Base-by-base conservation (phyloP, 441 rosid genomes). In the Arabidopsis lyrata region DNA sequence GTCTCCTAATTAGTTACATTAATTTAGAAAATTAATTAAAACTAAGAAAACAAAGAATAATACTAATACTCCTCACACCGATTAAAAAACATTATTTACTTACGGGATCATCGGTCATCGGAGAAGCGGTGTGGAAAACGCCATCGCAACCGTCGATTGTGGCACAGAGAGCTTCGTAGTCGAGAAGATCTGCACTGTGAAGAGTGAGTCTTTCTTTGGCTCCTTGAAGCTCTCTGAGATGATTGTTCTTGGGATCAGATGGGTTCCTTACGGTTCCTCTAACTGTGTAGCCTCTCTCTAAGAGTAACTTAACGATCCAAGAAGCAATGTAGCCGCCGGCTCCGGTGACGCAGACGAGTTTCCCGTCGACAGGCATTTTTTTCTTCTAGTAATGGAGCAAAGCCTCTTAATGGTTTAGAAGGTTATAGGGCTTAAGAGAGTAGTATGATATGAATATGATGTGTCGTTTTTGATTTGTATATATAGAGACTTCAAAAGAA, bases 301-400 rank as follows among this genome's bases (percentile, higher is more conserved):
- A 76, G 13, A 93, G 93, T 29, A 88, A 80, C 66, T 93, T 91
- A 29, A 93, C 97, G 6, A 88, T 81, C 98, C 98, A 91, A 6
- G 99, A 95, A 61, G 95, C 97, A 42, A 93, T 93, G 81, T 88
- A 93, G 59, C 98, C 95, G 5, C 92, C 98, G 20, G 99, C 92
- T 11, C 99, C 99, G 66, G 99, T 95, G 80, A 95, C 96, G 62
- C 99, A 95, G 48, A 94, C 81, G 15, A 93, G 78, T 70, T 84
- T 88, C 56, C 87, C 90, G 58, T 89, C 89, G 14, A 76, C 73
- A 8, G 90, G 88, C 93, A 90, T 89, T 35, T 68, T 36, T 9
- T 9, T 2, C 14, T 48, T 18, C 1, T 8, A 0, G 27, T 44
- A n/a, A 45, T 6, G 20, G 48, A 44, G 18, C 44, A 24, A 49